A percentile compares a stretch with the other conserved stretches of the same genome.
phyloP scores from a whole-genome alignment of 148 eudicot genomes.

The Heliamphora exappendiculata region DNA sequence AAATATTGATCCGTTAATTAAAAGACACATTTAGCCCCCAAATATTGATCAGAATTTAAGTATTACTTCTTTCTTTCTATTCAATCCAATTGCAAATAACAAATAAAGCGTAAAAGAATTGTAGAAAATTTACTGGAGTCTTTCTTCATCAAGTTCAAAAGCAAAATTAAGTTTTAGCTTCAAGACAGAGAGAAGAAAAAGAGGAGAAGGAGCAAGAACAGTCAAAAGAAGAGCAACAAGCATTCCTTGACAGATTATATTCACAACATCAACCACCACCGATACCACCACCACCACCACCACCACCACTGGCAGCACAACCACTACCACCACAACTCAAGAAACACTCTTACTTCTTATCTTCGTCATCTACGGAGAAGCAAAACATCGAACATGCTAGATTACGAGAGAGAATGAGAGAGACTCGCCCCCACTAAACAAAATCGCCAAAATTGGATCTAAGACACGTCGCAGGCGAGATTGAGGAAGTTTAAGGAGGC shows the following conservation, averaged over 20 bases:
- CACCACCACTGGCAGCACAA: too few relatives aligned
- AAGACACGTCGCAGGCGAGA: constrained; percentile 54
- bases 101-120: too few relatives aligned
- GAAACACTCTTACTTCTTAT: constrained; percentile 27
- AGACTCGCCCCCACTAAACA: constrained; percentile 16
- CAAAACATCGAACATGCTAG: constrained; percentile 30
- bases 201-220: neutral
- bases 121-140: too few relatives aligned
- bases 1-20: too few relatives aligned
- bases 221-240: neutral
- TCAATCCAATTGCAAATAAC: too few relatives aligned
- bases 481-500: constrained; percentile 80
- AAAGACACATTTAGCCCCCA: too few relatives aligned
- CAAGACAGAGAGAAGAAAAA: constrained; percentile 24
- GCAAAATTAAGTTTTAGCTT: neutral
- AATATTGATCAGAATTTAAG: too few relatives aligned
- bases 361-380: constrained; percentile 14
- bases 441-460: constrained; percentile 31
- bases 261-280: constrained; percentile 14
- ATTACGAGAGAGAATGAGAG: constrained; percentile 41
- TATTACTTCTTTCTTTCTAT: too few relatives aligned
- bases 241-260: constrained; percentile 3
- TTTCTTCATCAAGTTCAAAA: constrained; percentile 10
- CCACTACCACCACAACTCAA: too few relatives aligned
- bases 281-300: constrained; percentile 7